Percentiles rank a stretch among this genome's conserved stretches.
These are phyloP conservation scores for Colletotrichum cereale DNA, from an alignment of 2,329 filamentous ascomycete genomes.

Conservation along the genomic window DNA sequence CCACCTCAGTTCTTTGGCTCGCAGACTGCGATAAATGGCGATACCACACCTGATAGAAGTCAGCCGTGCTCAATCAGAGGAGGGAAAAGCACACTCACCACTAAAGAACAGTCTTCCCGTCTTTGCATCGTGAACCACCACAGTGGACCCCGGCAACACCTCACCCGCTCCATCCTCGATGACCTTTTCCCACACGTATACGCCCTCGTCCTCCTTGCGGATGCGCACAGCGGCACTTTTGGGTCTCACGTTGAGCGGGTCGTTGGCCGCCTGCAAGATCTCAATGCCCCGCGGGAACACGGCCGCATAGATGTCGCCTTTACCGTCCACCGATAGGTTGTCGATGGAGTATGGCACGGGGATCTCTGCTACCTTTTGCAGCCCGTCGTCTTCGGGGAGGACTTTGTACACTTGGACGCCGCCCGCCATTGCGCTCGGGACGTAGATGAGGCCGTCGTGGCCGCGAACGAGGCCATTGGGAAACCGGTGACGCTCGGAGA, in stretches of 20 bases:
- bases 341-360: constrained; percentile 44
- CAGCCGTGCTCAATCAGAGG: background rate
- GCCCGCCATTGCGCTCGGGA: constrained; percentile 46
- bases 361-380: constrained; percentile 41
- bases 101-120: constrained; percentile 47
- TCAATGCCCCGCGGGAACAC: constrained; percentile 42
- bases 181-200: constrained; percentile 44
- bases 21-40: constrained; percentile 44
- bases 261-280: constrained; percentile 36
- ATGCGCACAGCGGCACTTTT: constrained; percentile 44
- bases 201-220: constrained; percentile 34
- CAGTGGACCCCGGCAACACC: constrained; percentile 44
- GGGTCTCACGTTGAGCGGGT: constrained; percentile 40
- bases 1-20: constrained; percentile 28
- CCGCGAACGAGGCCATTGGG: constrained; percentile 49
- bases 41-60: constrained; percentile 38
- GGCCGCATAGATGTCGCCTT: constrained; percentile 46
- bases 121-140: constrained; percentile 46
- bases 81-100: constrained; percentile 39
- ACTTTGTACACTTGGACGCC: constrained; percentile 42
- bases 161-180: constrained; percentile 46
- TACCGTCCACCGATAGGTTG: constrained; percentile 45
- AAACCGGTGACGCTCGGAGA: constrained; percentile 43
- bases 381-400: constrained; percentile 23
- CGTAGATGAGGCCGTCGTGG: constrained; percentile 47